Evolutionary conservation across 2,329 filamentous ascomycete genomes (phyloP), one percentile per base, ranked within the genome.

Genomic region (Biscogniauxia mediterranea): DNA sequence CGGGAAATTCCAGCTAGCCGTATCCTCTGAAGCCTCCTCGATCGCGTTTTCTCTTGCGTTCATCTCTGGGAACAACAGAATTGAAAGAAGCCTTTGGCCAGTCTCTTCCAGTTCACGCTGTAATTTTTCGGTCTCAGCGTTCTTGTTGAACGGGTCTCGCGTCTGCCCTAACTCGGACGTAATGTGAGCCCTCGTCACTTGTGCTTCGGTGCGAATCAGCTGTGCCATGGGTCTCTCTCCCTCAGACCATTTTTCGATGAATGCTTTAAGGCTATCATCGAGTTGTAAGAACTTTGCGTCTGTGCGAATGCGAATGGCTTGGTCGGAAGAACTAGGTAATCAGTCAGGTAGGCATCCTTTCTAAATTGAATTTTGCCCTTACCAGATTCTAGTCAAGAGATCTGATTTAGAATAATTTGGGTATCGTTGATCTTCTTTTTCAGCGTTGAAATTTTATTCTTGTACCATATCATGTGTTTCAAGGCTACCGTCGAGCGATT

Each of bases 41-140:
- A 65, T 65, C 1, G 7, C 25, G 23, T 65, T 65, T 28, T 63
- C 58, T n/a, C 63, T 58, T 19, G 54, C 55, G 23, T 65, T 65
- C 61, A 63, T 65, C 46, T 65, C 61, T 1, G 58, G 56, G 21
- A 61, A 65, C 54, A 54, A 54, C 11, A 65, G 51, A 11, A 58
- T 65, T 25, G 51, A 57, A 13, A 65, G 56, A 6, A 65, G n/a
- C 20, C 56, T 53, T 5, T 52, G 46, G 25, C 42, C 21, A 0
- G 32, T 21, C 21, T 57, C 52, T 54, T 63, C 58, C 17, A 57
- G 23, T 5, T 57, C 20, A 17, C 54, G 52, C 15, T 26, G 58
- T 7, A 42, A 25, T n/a, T 25, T 32, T 25, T 58, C 26, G 4
- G 56, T 25, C 26, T 19, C 53, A 17, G 54, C 1, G 3, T 23